Percentiles rank a stretch among this genome's conserved stretches.
phyloP scores from a whole-genome alignment of 768 basidiomycete species.

The Termitomyces sp. region DNA sequence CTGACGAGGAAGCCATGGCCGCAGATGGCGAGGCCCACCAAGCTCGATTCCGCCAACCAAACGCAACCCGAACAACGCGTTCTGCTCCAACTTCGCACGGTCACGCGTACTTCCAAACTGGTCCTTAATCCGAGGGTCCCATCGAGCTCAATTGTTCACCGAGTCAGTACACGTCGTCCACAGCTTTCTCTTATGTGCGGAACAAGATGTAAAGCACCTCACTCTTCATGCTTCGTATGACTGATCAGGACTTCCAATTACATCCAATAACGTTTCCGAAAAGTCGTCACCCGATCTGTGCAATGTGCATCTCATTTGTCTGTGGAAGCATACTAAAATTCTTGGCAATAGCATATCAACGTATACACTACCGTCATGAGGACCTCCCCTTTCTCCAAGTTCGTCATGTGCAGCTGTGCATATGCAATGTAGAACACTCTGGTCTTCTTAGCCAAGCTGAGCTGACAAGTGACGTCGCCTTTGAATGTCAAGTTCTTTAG shows the following conservation, averaged over 20 bases:
- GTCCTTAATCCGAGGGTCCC: neutral
- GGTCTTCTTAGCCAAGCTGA: too few relatives aligned
- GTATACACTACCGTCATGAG: neutral
- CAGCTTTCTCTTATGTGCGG: neutral
- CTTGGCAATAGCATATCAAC: neutral
- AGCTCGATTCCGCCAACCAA: slow-evolving; percentile 3
- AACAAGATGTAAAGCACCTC: neutral
- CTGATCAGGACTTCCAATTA: neutral
- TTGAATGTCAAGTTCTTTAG: neutral
- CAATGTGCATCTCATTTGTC: neutral
- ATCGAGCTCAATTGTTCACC: neutral
- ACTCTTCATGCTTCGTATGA: neutral
- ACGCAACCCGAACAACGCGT: slow-evolving; percentile 18
- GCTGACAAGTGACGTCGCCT: too few relatives aligned
- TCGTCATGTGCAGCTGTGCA: neutral
- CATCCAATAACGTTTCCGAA: neutral
- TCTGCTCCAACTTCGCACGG: slow-evolving; percentile 20
- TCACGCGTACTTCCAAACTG: slow-evolving; percentile 14
- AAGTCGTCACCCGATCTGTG: neutral
- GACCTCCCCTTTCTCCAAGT: neutral
- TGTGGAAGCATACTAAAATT: neutral
- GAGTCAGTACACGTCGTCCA: neutral
- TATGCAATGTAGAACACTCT: neutral
- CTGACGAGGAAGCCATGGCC: slow-evolving; percentile 37
- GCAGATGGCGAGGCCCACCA: slow-evolving; percentile 13